A percentile compares a stretch with the other conserved stretches of the same genome.
phyloP scores from a whole-genome alignment of 352 stramenopile genomes.

The Poterioochromonas sp. region DNA sequence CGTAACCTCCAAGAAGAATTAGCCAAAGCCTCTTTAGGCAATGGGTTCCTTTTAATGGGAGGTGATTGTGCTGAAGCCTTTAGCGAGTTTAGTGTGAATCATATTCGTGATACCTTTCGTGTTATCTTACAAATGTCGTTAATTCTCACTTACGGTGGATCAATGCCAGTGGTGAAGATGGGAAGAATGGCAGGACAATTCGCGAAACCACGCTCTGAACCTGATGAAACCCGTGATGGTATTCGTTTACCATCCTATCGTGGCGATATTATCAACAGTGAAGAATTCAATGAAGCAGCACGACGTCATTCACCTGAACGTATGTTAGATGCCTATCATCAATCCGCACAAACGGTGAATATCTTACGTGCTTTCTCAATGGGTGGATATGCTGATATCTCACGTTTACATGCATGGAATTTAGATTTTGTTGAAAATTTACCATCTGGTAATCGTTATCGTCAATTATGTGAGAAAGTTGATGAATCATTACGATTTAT shows the following conservation, averaged over 20 bases:
- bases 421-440: slow-evolving; percentile 92
- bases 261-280: slow-evolving; percentile 95
- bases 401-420: slow-evolving; percentile 89
- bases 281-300: slow-evolving; percentile 78
- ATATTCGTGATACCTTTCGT: slow-evolving; percentile 71
- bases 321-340: slow-evolving; percentile 92
- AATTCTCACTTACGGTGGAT: slow-evolving; percentile 88
- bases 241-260: slow-evolving; percentile 88
- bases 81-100: slow-evolving; percentile 62
- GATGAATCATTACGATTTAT: slow-evolving; percentile 93
- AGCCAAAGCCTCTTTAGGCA: slow-evolving; percentile 80
- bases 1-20: slow-evolving; percentile 74
- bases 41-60: slow-evolving; percentile 95
- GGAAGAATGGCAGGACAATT: slow-evolving; percentile 96
- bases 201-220: slow-evolving; percentile 87
- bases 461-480: slow-evolving; percentile 90
- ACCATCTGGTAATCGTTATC: slow-evolving; percentile 65
- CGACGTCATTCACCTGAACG: slow-evolving; percentile 80
- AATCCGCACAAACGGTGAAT: slow-evolving; percentile 92
- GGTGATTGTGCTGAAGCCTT: slow-evolving; percentile 90
- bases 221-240: slow-evolving; percentile 83
- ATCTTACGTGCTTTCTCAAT: slow-evolving; percentile 86
- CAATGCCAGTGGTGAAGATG: slow-evolving; percentile 88
- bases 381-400: slow-evolving; percentile 91
- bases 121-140: slow-evolving; percentile 95